A percentile compares a stretch with the other conserved stretches of the same genome.
Evolutionary conservation across 2,329 filamentous ascomycete genomes (phyloP).

Genomic region (Myriosclerotinia scirpicola): DNA sequence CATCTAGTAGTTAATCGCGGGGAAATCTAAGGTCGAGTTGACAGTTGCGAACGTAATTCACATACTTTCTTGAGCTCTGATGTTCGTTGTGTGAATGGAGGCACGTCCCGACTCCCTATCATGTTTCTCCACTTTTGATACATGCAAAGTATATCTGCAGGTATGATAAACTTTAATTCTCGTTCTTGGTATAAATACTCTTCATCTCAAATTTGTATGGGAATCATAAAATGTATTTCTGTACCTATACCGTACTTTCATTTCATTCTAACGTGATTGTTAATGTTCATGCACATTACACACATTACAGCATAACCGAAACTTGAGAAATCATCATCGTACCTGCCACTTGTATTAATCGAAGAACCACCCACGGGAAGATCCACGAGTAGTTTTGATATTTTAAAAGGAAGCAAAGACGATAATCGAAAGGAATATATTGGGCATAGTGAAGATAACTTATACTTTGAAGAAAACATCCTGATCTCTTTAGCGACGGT

Average conservation of each 20-base stretch:
- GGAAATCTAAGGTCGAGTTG: not conserved
- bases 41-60: not conserved
- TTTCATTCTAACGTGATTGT: not conserved
- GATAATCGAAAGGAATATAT: not conserved
- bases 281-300: slow-evolving; percentile 6
- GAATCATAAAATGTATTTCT: not conserved
- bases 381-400: not conserved
- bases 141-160: not conserved
- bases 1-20: not conserved
- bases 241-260: not conserved
- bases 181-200: not conserved
- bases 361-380: not conserved
- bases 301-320: slow-evolving; percentile 11
- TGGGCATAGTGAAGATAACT: not conserved
- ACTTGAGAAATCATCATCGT: slow-evolving; percentile 1
- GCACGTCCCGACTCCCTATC: not conserved
- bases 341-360: not conserved
- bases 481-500: not conserved
- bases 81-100: not conserved
- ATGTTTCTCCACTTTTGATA: slow-evolving; percentile 11
- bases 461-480: not conserved
- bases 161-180: not conserved
- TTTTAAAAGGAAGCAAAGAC: not conserved
- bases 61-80: slow-evolving; percentile 4
- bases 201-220: not conserved